Base-by-base conservation (phyloP, 129 eudicot genomes). In the Tanacetum coccineum region DNA sequence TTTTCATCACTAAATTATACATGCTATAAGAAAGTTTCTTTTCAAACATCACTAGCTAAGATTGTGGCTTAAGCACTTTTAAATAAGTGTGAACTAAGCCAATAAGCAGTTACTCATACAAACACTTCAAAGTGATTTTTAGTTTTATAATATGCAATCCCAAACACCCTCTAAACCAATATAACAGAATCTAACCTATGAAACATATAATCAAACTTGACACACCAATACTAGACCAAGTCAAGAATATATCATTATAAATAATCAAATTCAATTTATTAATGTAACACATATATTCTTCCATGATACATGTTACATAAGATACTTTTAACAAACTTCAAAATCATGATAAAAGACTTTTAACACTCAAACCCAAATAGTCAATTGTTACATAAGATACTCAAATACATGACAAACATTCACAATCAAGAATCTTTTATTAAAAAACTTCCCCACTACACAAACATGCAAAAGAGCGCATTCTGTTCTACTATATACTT, bases 401-500 rank as follows among this genome's bases (percentile, higher is more conserved):
- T 62, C 47, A 32, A 17, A 64, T 45, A 64, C 28, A 73, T 47
- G 61, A 74, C 54, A 49, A 14, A 74, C 20, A 66, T 66, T 74
- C 62, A 66, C 13, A 74, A 39, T 44, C 73, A 57, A 66, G 67
- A 66, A 74, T 57, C 78, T 46, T 74, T 48, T 40, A 28, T 56
- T 9, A 66, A 66, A 47, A 47, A 42, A 36, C 66, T 36, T 3
- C n/a, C 42, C 42, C 42, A 36, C 42, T 36, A 36, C 42, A 36
- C 10, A 36, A 6, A 36, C 42, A 7, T 36, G 42, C 42, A 36
- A 6, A 36, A 6, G 9, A 36, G 42, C 42, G 2, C 9, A 6
- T 36, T 36, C 42, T 36, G 42, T 36, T 36, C 42, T 36, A 36
- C 42, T 36, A 36, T 32, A 30, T 30, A 32, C 8, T 32, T 32